A percentile compares a stretch with the other conserved stretches of the same genome.
Evolutionary conservation across 2,329 filamentous ascomycete genomes (phyloP).

Genomic region (Neodidymelliopsis sp.): DNA sequence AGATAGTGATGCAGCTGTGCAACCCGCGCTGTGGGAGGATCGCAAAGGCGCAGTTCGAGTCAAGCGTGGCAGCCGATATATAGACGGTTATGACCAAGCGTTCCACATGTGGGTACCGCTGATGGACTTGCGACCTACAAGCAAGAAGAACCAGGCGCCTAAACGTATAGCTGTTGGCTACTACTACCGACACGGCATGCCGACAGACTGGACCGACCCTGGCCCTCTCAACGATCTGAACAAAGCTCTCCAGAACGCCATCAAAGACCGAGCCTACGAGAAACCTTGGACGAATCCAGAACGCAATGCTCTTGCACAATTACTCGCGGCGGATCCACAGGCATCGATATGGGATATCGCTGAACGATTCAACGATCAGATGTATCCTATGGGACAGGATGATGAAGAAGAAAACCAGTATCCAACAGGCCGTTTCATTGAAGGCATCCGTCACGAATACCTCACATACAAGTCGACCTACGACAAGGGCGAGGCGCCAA

Average conservation of each 20-base stretch:
- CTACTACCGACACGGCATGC: conserved; percentile 25
- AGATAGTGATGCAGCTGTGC: conserved; percentile 24
- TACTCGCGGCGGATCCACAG: conserved; percentile 23
- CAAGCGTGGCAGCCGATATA: conserved; percentile 23
- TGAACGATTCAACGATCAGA: conserved; percentile 31
- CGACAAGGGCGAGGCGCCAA: conserved; percentile 25
- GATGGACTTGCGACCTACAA: conserved; percentile 39
- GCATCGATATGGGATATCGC: conserved; percentile 37
- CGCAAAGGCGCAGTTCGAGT: conserved; percentile 28
- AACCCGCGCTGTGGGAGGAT: conserved; percentile 39
- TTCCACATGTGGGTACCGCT: conserved; percentile 15
- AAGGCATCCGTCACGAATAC: conserved; percentile 39
- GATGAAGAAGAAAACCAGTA: conserved; percentile 10
- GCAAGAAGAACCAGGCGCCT: conserved; percentile 21
- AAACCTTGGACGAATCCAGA: conserved; percentile 29
- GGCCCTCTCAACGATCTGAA: conserved; percentile 37
- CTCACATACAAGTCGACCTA: conserved; percentile 30
- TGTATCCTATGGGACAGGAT: conserved; percentile 12
- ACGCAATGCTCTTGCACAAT: conserved; percentile 26
- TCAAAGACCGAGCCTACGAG: conserved; percentile 23
- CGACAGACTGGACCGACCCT: conserved; percentile 34
- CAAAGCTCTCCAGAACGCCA: conserved; percentile 34
- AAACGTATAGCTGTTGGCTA: conserved; percentile 25
- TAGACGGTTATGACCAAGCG: conserved; percentile 6
- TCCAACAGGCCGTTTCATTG: conserved; percentile 32